Conservation (phyloP, 371 early-diverging fungal species). For the Rhizopus arrhizus region DNA sequence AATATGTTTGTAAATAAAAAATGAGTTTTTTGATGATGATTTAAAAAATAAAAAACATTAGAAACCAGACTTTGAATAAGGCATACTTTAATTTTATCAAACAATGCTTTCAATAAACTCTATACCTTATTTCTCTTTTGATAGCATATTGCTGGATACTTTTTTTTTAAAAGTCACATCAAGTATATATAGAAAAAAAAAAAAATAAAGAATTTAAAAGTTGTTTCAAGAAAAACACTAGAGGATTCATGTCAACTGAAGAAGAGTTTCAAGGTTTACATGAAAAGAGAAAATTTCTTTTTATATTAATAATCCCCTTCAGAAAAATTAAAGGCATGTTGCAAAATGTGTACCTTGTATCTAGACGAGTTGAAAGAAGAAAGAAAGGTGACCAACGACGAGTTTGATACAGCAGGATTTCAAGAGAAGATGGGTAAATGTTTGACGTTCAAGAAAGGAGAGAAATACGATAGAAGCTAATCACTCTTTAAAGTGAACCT, state of each 20-base stretch:
- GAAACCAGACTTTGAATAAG: too few species aligned
- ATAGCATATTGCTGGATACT: too few species aligned
- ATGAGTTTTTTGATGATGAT: too few species aligned
- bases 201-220: too few species aligned
- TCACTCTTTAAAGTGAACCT: slow-evolving; percentile 26
- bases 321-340: slow-evolving; percentile 44
- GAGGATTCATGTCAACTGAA: slow-evolving; percentile 13
- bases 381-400: slow-evolving; percentile 16
- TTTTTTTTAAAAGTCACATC: too few species aligned
- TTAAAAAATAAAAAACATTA: too few species aligned
- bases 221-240: too few species aligned
- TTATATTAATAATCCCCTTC: neutral
- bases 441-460: neutral
- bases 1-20: slow-evolving; percentile 12
- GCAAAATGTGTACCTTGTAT: slow-evolving; percentile 37
- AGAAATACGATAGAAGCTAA: neutral
- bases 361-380: slow-evolving; percentile 35
- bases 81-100: too few species aligned
- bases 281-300: neutral
- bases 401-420: slow-evolving; percentile 33
- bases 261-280: slow-evolving; percentile 21
- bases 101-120: too few species aligned
- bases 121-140: too few species aligned
- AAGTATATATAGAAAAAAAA: too few species aligned
- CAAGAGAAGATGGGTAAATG: slow-evolving; percentile 38